These are phyloP conservation scores for Pyrenopolyporus hunteri DNA, from an alignment of 495 filamentous ascomycete genomes.

Conservation along the genomic window DNA sequence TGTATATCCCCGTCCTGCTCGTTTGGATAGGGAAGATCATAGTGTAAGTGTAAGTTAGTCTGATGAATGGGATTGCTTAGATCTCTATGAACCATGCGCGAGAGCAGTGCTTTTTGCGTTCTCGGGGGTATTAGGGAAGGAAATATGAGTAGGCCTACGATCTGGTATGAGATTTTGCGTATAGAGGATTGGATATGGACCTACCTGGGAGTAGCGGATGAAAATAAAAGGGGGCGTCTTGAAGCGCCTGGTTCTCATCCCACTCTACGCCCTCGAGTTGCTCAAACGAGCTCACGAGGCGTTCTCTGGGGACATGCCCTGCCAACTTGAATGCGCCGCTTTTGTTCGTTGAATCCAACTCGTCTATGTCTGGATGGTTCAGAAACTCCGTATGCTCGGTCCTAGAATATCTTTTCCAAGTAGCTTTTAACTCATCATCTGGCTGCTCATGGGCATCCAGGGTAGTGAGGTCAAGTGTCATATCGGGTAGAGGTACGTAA, in stretches of 20 bases:
- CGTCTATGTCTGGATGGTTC: slow-evolving; percentile 50
- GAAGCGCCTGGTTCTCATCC: slow-evolving; percentile 37
- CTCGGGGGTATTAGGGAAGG: slow-evolving; percentile 72
- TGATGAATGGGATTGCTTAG: slow-evolving; percentile 74
- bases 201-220: slow-evolving; percentile 51
- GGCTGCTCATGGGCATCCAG: slow-evolving; percentile 75
- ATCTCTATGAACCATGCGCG: slow-evolving; percentile 76
- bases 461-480: slow-evolving; percentile 51
- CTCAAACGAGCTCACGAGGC: slow-evolving; percentile 46
- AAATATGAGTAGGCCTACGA: slow-evolving; percentile 72
- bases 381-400: slow-evolving; percentile 50
- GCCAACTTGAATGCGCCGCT: slow-evolving; percentile 44
- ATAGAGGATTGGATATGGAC: background rate
- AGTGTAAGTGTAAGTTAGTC: slow-evolving; percentile 88
- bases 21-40: slow-evolving; percentile 72
- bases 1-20: slow-evolving; percentile 17
- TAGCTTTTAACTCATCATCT: slow-evolving; percentile 64
- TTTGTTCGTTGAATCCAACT: slow-evolving; percentile 43
- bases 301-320: slow-evolving; percentile 45
- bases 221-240: slow-evolving; percentile 56
- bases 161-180: slow-evolving; percentile 6
- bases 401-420: slow-evolving; percentile 64
- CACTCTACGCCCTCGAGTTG: slow-evolving; percentile 36
- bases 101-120: slow-evolving; percentile 71
- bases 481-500: slow-evolving; percentile 16